Conservation (phyloP, 768 basidiomycete genomes). For the Mycena polygramma region DNA sequence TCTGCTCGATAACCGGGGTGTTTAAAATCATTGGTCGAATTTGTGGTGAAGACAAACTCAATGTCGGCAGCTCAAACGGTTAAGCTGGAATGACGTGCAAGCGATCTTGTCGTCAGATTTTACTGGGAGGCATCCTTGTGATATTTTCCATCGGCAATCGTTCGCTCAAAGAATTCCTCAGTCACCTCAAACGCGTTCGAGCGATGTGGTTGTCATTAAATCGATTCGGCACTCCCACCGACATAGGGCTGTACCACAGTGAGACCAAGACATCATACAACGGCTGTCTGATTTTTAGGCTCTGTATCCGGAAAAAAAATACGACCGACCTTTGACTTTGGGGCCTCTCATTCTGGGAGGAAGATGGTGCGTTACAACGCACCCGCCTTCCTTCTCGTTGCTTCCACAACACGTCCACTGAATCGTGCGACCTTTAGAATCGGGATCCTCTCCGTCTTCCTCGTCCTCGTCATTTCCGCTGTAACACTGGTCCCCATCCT, state of each 20-base stretch:
- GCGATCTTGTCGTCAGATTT: too few relatives aligned
- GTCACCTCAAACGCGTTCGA: too few relatives aligned
- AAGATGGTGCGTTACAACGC: conserved; percentile 10
- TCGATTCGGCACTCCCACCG: too few relatives aligned
- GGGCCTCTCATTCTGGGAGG: neutral
- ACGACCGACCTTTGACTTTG: conserved; percentile 2
- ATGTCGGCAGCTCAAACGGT: too few relatives aligned
- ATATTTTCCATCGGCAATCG: too few relatives aligned
- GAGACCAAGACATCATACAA: neutral
- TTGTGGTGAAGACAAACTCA: too few relatives aligned
- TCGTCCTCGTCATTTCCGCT: conserved; percentile 5
- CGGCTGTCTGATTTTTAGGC: neutral
- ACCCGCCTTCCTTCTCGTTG: conserved; percentile 13
- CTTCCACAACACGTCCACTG: conserved; percentile 25
- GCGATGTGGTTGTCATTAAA: too few relatives aligned
- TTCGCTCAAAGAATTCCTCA: too few relatives aligned
- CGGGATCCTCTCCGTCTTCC: neutral
- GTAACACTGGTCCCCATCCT: conserved; percentile 5
- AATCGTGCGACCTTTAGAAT: neutral
- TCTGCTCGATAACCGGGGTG: too few relatives aligned
- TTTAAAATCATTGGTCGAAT: neutral
- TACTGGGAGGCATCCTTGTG: too few relatives aligned
- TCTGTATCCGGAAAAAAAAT: neutral
- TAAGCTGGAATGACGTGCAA: too few relatives aligned
- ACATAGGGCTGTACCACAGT: too few relatives aligned